Base-by-base conservation (phyloP, 805 yeast genomes). In the Myxozyma sirexii region DNA sequence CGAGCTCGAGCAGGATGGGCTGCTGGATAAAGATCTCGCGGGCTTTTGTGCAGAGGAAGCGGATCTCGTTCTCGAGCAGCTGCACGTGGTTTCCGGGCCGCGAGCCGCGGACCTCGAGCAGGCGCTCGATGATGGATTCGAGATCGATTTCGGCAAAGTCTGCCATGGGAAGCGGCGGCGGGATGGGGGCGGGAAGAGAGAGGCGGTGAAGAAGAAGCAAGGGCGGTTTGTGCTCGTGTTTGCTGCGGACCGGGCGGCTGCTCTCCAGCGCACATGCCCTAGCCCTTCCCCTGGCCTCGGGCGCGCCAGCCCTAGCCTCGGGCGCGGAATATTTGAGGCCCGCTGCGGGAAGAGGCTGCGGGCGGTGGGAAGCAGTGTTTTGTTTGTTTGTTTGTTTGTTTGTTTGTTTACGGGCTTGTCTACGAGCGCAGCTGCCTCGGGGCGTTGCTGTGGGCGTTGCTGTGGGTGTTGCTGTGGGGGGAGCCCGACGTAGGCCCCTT, bases 71-170 rank as follows among this genome's bases (percentile, higher is more conserved):
- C 77, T 93, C 99, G 70, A 87, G 90, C 62, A 93, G 81, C 67
- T 91, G 91, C 48, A 93, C 99, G 74, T 90, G 97, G 75, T 90
- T 92, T 41, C 99, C 99, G 19, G 99, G 99, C 75, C 97, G 86
- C 63, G 97, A 90, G 65, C 98, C 99, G 77, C 99, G 86, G 55
- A 94, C 99, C 77, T 94, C 98, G 69, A 93, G 81, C 72, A 93
- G 83, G 81, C 98, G 86, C 79, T 93, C 98, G 75, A 93, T 94
- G 71, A 93, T 92, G 72, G 97, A 90, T 77, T 93, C 99, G 72
- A 93, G 88, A 74, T 94, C 98, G 54, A 96, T 96, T 76, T 93
- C 96, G 74, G 78, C 52, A 46, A 58, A 49, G 55, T 59, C 62
- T n/a, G 62, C 58, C 62, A 59, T 59, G 47, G 39, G 24, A 21